Evolutionary conservation across 2,329 filamentous ascomycete species (phyloP).

Genomic region (Cephalotrichum gorgonifer): DNA sequence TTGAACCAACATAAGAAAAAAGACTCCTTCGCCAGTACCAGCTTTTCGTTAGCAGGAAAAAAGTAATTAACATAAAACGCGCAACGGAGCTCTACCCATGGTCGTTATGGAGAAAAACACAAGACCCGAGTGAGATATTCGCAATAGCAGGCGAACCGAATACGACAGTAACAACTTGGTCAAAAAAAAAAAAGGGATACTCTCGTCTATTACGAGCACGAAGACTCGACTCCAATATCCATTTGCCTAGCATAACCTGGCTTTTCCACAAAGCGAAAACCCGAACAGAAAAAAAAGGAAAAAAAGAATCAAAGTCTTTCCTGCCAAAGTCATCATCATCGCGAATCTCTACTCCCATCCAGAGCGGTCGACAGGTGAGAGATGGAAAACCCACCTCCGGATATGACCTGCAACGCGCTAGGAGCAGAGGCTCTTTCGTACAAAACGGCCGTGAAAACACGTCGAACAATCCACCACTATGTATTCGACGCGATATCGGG

Average conservation of each 20-base stretch:
- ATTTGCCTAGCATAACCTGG: neutral
- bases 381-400: neutral
- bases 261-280: neutral
- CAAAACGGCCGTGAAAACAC: conserved; percentile 2
- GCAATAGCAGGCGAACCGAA: too few relatives aligned
- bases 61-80: too few relatives aligned
- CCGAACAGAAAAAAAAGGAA: neutral
- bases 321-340: conserved; percentile 7
- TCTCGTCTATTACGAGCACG: neutral
- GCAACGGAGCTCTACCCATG: too few relatives aligned
- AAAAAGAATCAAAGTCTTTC: neutral
- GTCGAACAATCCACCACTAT: neutral
- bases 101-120: too few relatives aligned
- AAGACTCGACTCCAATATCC: conserved; percentile 1
- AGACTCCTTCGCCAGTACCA: too few relatives aligned
- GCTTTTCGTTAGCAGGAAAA: too few relatives aligned
- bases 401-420: neutral
- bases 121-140: too few relatives aligned
- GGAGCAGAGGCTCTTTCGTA: neutral
- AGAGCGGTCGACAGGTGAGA: neutral
- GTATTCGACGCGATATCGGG: neutral
- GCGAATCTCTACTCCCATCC: neutral
- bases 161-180: neutral
- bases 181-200: neutral
- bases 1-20: too few relatives aligned